These are phyloP conservation scores for Parachaetomium inaequale DNA, from an alignment of 495 filamentous ascomycete genomes.

Conservation along the genomic window DNA sequence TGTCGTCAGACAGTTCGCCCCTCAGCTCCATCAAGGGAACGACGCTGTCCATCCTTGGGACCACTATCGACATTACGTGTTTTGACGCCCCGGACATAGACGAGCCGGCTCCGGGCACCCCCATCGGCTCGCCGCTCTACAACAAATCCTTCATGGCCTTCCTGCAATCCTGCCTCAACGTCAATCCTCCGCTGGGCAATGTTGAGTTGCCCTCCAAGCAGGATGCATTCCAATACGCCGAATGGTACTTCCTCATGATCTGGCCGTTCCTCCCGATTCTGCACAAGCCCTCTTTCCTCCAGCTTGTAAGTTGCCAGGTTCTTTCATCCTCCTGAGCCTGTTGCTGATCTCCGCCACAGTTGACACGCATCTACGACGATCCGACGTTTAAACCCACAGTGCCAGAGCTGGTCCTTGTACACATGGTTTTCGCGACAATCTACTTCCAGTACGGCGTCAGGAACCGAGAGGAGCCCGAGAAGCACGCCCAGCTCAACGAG, in stretches of 20 bases:
- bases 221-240: constrained; percentile 59
- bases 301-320: constrained; percentile 47
- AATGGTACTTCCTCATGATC: constrained; percentile 69
- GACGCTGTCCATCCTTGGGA: constrained; percentile 67
- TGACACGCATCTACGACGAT: constrained; percentile 61
- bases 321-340: background rate
- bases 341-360: constrained; percentile 34
- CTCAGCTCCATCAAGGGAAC: constrained; percentile 72
- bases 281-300: constrained; percentile 66
- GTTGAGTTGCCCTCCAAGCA: constrained; percentile 53
- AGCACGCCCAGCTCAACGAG: constrained; percentile 52
- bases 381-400: constrained; percentile 54
- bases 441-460: constrained; percentile 67
- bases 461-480: constrained; percentile 53
- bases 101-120: constrained; percentile 48
- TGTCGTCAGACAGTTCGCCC: constrained; percentile 60
- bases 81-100: constrained; percentile 63
- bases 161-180: constrained; percentile 55
- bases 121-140: constrained; percentile 44
- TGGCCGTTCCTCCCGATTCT: constrained; percentile 70
- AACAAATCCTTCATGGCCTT: constrained; percentile 69
- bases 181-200: constrained; percentile 52
- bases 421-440: constrained; percentile 75
- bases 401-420: constrained; percentile 65
- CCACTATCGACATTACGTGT: constrained; percentile 71